These are phyloP conservation scores for Xerocomellus amylosporus DNA, from an alignment of 768 basidiomycete genomes.

Conservation along the genomic window DNA sequence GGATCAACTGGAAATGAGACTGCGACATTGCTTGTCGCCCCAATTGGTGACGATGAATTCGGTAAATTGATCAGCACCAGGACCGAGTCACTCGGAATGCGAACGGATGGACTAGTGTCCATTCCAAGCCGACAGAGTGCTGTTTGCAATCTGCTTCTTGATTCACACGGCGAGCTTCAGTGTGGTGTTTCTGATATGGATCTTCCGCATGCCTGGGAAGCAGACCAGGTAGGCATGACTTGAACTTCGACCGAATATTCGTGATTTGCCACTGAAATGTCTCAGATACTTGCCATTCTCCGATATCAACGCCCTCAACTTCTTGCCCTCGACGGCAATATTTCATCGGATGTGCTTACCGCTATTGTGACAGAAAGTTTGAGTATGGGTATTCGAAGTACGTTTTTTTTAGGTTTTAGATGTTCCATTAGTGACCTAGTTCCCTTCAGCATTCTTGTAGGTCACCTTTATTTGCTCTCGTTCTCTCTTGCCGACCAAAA, in stretches of 20 bases:
- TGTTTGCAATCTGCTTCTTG: slow-evolving; percentile 84
- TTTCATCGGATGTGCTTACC: slow-evolving; percentile 52
- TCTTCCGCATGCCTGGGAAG: slow-evolving; percentile 51
- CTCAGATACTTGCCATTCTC: slow-evolving; percentile 54
- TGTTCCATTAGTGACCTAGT: slow-evolving; percentile 1
- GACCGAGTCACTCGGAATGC: slow-evolving; percentile 64
- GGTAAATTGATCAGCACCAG: slow-evolving; percentile 64
- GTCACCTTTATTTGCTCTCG: slow-evolving; percentile 22
- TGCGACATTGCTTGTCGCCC: slow-evolving; percentile 64
- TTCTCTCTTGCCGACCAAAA: slow-evolving; percentile 6
- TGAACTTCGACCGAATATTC: background rate
- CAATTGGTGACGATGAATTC: slow-evolving; percentile 74
- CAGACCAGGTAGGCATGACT: slow-evolving; percentile 39
- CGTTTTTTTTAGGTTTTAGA: slow-evolving; percentile 20
- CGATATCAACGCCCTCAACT: slow-evolving; percentile 48
- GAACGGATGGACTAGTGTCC: slow-evolving; percentile 72
- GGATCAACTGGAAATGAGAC: slow-evolving; percentile 23
- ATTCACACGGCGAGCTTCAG: slow-evolving; percentile 63
- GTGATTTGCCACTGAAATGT: background rate
- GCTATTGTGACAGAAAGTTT: slow-evolving; percentile 52
- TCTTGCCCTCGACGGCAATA: slow-evolving; percentile 76
- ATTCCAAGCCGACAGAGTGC: slow-evolving; percentile 52
- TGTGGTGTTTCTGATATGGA: slow-evolving; percentile 95
- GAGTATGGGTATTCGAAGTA: slow-evolving; percentile 50
- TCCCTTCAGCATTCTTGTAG: slow-evolving; percentile 68